Evolutionary conservation across 1,284 basidiomycete genomes (phyloP), one percentile per base, ranked within the genome.

Genomic region (Kwoniella shivajii): DNA sequence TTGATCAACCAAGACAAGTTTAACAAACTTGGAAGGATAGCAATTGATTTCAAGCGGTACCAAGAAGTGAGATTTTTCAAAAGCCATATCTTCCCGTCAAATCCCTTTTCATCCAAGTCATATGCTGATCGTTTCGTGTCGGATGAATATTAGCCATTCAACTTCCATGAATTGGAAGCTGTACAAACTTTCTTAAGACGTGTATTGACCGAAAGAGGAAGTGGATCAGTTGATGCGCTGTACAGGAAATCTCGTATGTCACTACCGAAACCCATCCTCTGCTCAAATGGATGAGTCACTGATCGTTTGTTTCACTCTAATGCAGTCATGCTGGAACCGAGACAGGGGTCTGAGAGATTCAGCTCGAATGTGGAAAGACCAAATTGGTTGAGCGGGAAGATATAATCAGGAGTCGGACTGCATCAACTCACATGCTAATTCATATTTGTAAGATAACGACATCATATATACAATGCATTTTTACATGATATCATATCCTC

Each of bases 1-100:
- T 79, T 99, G 46, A 83, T 98, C 74, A 99, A 99, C 78, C 94
- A 96, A 75, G 95, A 94, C 80, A 95, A 91, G 79, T 96, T 89
- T 67, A 86, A 89, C 73, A 93, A 92, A 76, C 84, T 97, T 54
- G 89, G 90, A 20, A 84, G 88, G 65, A 94, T 95, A 64, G 85
- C 94, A 29, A 86, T 89, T 80, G 92, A 95, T 68, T 90, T 98
- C 83, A 89, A 92, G 77, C 87, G 92, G 36, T 98, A 95, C 81
- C 95, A 99, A 66, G 64, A 67, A 73, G 85, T 87, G 44, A 61
- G 66, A 37, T 2, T 10, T 9, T 11, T 47, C n/a, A n/a, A n/a
- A n/a, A n/a, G n/a, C n/a, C n/a, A n/a, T n/a, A n/a, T n/a, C n/a
- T 38, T n/a, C 9, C 30, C 16, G 14, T 27, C 18, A 36, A 27